These are phyloP conservation scores for Dryas drummondii DNA, from an alignment of 306 rosid species.

Conservation along the genomic window DNA sequence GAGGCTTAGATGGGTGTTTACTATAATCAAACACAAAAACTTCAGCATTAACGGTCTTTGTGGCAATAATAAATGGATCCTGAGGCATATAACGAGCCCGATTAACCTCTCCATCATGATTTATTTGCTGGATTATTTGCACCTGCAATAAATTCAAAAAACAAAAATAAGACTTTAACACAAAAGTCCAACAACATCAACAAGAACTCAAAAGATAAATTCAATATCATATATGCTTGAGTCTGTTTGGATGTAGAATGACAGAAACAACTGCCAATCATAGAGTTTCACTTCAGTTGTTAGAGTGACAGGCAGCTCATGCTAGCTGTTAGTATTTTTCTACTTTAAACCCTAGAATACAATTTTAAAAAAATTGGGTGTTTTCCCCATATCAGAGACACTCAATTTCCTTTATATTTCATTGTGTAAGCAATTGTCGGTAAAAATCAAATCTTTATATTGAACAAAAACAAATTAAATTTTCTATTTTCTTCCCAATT, in stretches of 20 bases:
- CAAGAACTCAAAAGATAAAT: neutral
- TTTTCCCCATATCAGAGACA: neutral
- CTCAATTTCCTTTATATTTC: neutral
- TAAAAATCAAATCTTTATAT: neutral
- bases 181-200: neutral
- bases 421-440: neutral
- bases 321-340: neutral
- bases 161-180: neutral
- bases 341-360: neutral
- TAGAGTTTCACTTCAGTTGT: neutral
- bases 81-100: slow-evolving; percentile 98
- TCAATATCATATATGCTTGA: neutral
- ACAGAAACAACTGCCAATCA: neutral
- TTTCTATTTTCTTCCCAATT: neutral
- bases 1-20: slow-evolving; percentile 96
- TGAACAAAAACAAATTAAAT: neutral
- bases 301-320: slow-evolving; percentile 2
- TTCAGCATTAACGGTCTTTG: slow-evolving; percentile 90
- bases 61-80: slow-evolving; percentile 79
- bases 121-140: slow-evolving; percentile 94
- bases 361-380: neutral
- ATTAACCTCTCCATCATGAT: slow-evolving; percentile 97
- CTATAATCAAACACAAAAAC: slow-evolving; percentile 94
- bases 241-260: neutral
- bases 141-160: slow-evolving; percentile 38